Evolutionary conservation across 75 land plant genomes (phyloP), one percentile per base, ranked within the genome.

Genomic region (Cunninghamia lanceolata): DNA sequence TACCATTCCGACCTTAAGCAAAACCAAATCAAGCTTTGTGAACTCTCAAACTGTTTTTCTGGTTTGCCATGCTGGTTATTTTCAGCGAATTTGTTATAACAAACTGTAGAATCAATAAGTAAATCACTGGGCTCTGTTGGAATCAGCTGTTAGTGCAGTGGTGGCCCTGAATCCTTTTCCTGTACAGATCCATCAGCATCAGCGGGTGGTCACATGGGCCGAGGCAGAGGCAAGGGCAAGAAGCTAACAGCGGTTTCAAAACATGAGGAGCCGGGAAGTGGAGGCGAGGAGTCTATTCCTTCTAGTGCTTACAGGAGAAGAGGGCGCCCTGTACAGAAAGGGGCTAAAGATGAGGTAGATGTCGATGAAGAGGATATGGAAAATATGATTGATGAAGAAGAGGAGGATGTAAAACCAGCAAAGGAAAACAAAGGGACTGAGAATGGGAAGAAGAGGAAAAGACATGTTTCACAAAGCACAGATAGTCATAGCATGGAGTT

Each of bases 221-320:
- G 93, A 68, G 93, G 92, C 4, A 88, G 92, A 88, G 90, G 90
- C 50, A 94, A 94, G 84, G 93, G 91, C 42, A 94, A 85, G 90
- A 94, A 91, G 68, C 34, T 85, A 34, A 85, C 88, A 80, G 85
- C 82, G 54, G 88, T 84, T 36, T 84, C 83, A 40, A 91, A 86
- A 74, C 89, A 89, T 80, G 93, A 91, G 13, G 92, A 94, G 84
- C 54, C 91, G 54, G 90, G 90, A 35, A 92, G 92, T 76, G 90
- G 91, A 43, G 93, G 88, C 21, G 93, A 92, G 36, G 93, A 92
- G 38, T 82, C 85, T 35, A 85, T 94, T 82, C 93, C 92, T 15
- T 84, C 86, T 2, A 50, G 53, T 50, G 89, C 91, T 45, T 92
- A 92, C 81, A 91, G 87, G 84, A 92, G 93, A 68, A 92, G 95